Conservation (phyloP, 495 filamentous ascomycete genomes). For the Schizothecium vesticola region DNA sequence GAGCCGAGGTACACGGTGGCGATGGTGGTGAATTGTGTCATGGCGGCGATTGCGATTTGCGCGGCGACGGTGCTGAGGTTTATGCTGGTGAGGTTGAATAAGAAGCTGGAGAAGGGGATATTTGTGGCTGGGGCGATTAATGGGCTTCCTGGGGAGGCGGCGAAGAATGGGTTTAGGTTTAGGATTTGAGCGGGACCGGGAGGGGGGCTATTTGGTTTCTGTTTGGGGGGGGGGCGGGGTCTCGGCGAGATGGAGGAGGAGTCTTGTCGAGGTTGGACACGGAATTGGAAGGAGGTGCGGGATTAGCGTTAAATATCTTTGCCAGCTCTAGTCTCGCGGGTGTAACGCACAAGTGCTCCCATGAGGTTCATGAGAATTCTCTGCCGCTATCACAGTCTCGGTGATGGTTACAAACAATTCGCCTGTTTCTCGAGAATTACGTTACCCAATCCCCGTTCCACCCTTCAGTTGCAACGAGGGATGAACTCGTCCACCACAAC, state of each 20-base stretch:
- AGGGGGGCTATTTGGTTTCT: neutral
- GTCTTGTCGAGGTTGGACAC: neutral
- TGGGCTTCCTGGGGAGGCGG: constrained; percentile 48
- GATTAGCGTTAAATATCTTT: no score
- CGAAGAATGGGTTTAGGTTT: constrained; percentile 59
- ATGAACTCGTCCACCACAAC: neutral
- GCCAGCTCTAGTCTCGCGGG: no score
- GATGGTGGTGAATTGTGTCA: constrained; percentile 69
- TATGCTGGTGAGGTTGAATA: constrained; percentile 64
- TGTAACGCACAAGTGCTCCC: no score
- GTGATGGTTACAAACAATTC: no score
- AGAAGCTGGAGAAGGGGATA: constrained; percentile 58
- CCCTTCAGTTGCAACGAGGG: no score
- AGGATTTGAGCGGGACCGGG: constrained; percentile 45
- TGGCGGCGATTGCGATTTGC: constrained; percentile 59
- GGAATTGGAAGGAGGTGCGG: no score
- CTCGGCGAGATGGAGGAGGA: neutral
- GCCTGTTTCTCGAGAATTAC: no score
- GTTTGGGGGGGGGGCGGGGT: neutral
- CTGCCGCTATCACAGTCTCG: no score
- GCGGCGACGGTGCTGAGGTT: constrained; percentile 59
- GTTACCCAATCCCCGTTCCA: neutral
- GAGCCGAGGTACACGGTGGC: constrained; percentile 55
- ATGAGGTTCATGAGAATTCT: no score
- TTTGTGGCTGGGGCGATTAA: constrained; percentile 46